These are phyloP conservation scores for Skeletonema costatum DNA, from an alignment of 108 stramenopile species.

Conservation along the genomic window DNA sequence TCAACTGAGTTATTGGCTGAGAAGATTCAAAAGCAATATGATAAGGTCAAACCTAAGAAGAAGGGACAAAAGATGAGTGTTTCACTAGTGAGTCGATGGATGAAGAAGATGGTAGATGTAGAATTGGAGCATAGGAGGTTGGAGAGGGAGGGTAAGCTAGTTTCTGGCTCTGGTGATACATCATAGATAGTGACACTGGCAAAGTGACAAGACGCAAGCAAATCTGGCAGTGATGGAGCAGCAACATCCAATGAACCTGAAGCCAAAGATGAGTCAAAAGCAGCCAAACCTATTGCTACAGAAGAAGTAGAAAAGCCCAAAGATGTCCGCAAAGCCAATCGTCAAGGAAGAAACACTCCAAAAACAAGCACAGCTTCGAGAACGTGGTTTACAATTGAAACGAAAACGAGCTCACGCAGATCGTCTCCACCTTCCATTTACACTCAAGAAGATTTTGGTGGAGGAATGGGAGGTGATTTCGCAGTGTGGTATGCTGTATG, in stretches of 20 bases:
- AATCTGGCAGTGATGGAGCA: constrained; percentile 8
- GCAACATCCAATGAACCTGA: neutral
- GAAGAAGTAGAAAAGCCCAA: constrained; percentile 1
- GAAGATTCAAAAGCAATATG: constrained; percentile 46
- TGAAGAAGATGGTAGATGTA: constrained; percentile 18
- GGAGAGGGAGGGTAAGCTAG: constrained; percentile 16
- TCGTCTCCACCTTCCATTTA: constrained; percentile 54
- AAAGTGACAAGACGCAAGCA: neutral
- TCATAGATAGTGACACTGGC: neutral
- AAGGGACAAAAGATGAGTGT: constrained; percentile 34
- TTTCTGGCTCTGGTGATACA: neutral
- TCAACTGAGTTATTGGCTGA: constrained; percentile 40
- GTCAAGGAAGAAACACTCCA: constrained; percentile 24
- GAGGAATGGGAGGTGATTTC: constrained; percentile 84
- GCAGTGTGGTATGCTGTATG: constrained; percentile 69
- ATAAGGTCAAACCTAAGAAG: constrained; percentile 29
- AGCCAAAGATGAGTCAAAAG: neutral
- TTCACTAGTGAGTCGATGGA: constrained; percentile 13
- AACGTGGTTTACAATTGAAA: constrained; percentile 20
- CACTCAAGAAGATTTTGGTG: constrained; percentile 70
- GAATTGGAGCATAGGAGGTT: constrained; percentile 34
- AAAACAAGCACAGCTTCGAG: constrained; percentile 30
- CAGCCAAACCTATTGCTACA: neutral
- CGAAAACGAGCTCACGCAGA: constrained; percentile 12
- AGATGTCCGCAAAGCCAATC: constrained; percentile 6